phyloP scores from a whole-genome alignment of 805 yeast genomes.

The Schizosaccharomyces lindneri region DNA sequence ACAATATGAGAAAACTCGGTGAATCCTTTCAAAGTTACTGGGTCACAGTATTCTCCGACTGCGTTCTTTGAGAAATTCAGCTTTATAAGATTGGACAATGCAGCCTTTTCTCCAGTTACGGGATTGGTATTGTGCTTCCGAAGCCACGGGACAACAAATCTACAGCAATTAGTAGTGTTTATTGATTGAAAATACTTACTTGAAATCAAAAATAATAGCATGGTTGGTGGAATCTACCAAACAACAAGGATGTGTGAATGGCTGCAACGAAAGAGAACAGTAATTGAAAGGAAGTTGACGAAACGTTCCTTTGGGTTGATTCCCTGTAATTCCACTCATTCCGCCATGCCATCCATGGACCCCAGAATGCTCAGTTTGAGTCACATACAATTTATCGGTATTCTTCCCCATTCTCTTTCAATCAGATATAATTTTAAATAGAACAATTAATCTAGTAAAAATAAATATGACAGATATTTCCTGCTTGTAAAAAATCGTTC shows the following conservation, averaged over 20 bases:
- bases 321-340: slow-evolving; percentile 10
- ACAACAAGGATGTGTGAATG: slow-evolving; percentile 10
- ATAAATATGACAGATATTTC: not conserved
- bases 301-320: slow-evolving; percentile 3
- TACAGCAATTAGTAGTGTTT: not conserved
- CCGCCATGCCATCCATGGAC: slow-evolving; percentile 11
- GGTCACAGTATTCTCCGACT: slow-evolving; percentile 12
- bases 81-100: slow-evolving; percentile 8
- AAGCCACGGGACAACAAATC: slow-evolving; percentile 12
- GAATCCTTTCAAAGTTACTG: slow-evolving; percentile 14
- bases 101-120: slow-evolving; percentile 11
- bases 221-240: slow-evolving; percentile 10
- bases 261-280: slow-evolving; percentile 14
- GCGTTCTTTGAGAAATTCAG: slow-evolving; percentile 10
- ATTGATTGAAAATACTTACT: slow-evolving; percentile 3
- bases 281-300: slow-evolving; percentile 13
- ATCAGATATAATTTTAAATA: not conserved
- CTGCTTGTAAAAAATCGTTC: not conserved
- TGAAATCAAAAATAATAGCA: slow-evolving; percentile 12
- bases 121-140: slow-evolving; percentile 12
- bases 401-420: slow-evolving; percentile 14
- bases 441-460: not conserved
- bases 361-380: slow-evolving; percentile 15
- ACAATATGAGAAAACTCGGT: slow-evolving; percentile 11
- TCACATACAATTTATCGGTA: slow-evolving; percentile 15